phyloP scores from a whole-genome alignment of 306 rosid genomes.

The Dalbergia cochinchinensis region DNA sequence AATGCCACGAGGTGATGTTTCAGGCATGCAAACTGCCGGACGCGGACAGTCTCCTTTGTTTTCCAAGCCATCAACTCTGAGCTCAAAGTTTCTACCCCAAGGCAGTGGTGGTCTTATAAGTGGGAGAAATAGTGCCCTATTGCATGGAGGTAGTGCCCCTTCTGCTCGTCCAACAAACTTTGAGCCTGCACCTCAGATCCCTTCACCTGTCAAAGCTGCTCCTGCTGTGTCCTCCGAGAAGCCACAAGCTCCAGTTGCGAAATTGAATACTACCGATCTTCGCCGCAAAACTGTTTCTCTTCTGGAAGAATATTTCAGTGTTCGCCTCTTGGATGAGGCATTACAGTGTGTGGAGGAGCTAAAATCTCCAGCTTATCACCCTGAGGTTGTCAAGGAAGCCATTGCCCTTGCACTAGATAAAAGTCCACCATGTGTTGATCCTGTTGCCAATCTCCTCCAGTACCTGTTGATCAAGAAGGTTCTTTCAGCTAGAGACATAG shows the following conservation, averaged over 20 bases:
- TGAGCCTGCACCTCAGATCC: conserved; percentile 60
- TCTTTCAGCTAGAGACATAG: conserved; percentile 64
- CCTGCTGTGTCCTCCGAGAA: conserved; percentile 56
- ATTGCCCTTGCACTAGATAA: conserved; percentile 78
- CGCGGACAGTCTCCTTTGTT: conserved; percentile 72
- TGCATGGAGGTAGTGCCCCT: conserved; percentile 76
- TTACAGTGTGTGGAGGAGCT: conserved; percentile 90
- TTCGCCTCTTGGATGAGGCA: conserved; percentile 86
- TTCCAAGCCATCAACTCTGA: conserved; percentile 65
- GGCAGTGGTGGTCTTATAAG: conserved; percentile 77
- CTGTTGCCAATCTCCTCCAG: conserved; percentile 72
- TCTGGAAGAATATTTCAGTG: conserved; percentile 80
- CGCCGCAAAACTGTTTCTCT: conserved; percentile 69
- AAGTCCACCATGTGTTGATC: conserved; percentile 74
- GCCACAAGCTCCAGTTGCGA: conserved; percentile 63
- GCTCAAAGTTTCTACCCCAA: conserved; percentile 84
- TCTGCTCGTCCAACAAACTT: conserved; percentile 58
- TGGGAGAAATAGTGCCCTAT: conserved; percentile 81
- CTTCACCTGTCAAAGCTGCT: conserved; percentile 58
- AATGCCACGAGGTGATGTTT: conserved; percentile 72
- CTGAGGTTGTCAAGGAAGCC: conserved; percentile 94
- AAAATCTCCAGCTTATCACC: conserved; percentile 72
- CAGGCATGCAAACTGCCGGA: conserved; percentile 63
- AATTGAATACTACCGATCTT: conserved; percentile 58
- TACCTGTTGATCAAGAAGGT: conserved; percentile 62